phyloP scores from a whole-genome alignment of 1,284 basidiomycete species.

The Anthracocystis panici-leucophaei region DNA sequence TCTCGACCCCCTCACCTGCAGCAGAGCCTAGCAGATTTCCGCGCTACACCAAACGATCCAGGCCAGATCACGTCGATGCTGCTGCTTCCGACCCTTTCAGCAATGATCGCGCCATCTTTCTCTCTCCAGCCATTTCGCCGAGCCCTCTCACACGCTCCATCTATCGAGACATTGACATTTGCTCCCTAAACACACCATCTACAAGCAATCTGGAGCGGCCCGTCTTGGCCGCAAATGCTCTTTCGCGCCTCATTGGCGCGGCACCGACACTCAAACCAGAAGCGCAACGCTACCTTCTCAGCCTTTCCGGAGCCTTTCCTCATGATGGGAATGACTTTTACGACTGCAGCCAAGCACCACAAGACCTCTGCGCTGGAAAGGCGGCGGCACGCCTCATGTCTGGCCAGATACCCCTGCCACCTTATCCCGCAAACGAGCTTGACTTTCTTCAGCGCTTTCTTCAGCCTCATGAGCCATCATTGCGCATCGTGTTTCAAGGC shows the following conservation, averaged over 20 bases:
- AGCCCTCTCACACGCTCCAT: slow-evolving; percentile 29
- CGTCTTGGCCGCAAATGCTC: slow-evolving; percentile 26
- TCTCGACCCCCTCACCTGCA: slow-evolving; percentile 21
- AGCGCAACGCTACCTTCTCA: slow-evolving; percentile 34
- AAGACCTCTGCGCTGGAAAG: slow-evolving; percentile 36
- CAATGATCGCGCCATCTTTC: slow-evolving; percentile 46
- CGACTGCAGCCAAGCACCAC: slow-evolving; percentile 26
- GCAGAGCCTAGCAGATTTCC: slow-evolving; percentile 18
- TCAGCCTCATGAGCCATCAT: slow-evolving; percentile 24
- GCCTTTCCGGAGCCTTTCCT: slow-evolving; percentile 21
- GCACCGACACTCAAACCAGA: slow-evolving; percentile 24
- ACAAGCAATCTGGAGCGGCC: slow-evolving; percentile 27
- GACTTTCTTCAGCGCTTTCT: slow-evolving; percentile 19
- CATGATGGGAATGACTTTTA: not conserved
- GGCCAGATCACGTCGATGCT: slow-evolving; percentile 15
- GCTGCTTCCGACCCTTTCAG: slow-evolving; percentile 19
- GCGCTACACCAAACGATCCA: slow-evolving; percentile 27
- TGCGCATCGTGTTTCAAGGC: slow-evolving; percentile 37
- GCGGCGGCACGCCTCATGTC: slow-evolving; percentile 32
- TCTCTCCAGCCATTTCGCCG: slow-evolving; percentile 39
- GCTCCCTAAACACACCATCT: slow-evolving; percentile 21
- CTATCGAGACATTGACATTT: slow-evolving; percentile 42
- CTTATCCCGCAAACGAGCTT: slow-evolving; percentile 28
- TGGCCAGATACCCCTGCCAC: slow-evolving; percentile 5
- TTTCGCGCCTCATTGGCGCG: slow-evolving; percentile 41